Conservation (phyloP, 768 basidiomycete genomes). For the Stropharia rugosoannulata region DNA sequence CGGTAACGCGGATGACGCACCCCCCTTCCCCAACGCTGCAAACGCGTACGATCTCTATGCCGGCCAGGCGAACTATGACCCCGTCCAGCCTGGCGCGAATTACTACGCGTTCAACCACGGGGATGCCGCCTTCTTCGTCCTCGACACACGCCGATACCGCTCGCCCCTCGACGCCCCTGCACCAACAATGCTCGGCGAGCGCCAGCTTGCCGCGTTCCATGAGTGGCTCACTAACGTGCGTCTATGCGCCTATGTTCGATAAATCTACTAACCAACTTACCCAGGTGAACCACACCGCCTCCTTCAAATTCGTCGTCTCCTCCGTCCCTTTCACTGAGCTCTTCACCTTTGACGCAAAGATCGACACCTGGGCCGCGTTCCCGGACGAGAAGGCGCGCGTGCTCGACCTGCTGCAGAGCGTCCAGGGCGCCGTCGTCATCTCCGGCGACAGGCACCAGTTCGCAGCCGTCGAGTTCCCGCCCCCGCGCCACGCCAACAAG, state of each 20-base stretch:
- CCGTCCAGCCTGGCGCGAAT: conserved; percentile 39
- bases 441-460: conserved; percentile 83
- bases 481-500: conserved; percentile 17
- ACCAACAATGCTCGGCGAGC: conserved; percentile 69
- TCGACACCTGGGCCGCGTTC: conserved; percentile 74
- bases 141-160: conserved; percentile 68
- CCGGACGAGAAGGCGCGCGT: conserved; percentile 56
- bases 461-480: conserved; percentile 61
- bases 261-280: no score
- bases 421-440: conserved; percentile 70
- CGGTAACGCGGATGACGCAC: conserved; percentile 38
- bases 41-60: conserved; percentile 63
- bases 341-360: conserved; percentile 60
- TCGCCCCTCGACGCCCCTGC: conserved; percentile 37
- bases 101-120: conserved; percentile 59
- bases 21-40: conserved; percentile 58
- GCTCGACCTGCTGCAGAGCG: conserved; percentile 55
- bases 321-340: conserved; percentile 76
- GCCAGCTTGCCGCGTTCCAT: conserved; percentile 58
- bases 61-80: conserved; percentile 61
- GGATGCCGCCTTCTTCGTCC: conserved; percentile 72
- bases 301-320: conserved; percentile 77
- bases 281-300: conserved; percentile 62
- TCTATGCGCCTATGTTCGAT: conserved; percentile 14
- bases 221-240: conserved; percentile 60